A percentile compares a stretch with the other conserved stretches of the same genome.
Evolutionary conservation across 2,329 filamentous ascomycete species (phyloP).

Genomic region (Aureobasidium pullulans): DNA sequence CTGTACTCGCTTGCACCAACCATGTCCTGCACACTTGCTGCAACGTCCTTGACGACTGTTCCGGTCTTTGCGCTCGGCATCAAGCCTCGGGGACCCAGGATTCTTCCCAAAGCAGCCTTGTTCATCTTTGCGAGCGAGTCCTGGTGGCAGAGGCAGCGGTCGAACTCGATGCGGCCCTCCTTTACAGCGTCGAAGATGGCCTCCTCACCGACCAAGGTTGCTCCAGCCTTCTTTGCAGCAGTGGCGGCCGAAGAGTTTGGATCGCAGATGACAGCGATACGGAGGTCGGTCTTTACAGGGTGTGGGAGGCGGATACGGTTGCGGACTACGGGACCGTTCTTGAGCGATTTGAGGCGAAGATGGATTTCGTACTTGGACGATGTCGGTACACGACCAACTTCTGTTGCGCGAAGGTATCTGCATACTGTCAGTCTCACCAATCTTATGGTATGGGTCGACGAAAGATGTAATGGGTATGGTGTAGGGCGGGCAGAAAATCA

Average conservation of each 20-base stretch:
- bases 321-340: constrained; percentile 79
- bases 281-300: constrained; percentile 79
- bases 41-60: constrained; percentile 78
- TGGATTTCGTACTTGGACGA: constrained; percentile 81
- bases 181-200: constrained; percentile 74
- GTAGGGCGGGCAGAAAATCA: constrained; percentile 17
- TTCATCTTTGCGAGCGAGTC: constrained; percentile 70
- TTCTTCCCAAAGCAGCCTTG: constrained; percentile 70
- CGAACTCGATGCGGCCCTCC: constrained; percentile 74
- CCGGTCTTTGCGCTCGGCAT: constrained; percentile 88
- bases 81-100: constrained; percentile 80
- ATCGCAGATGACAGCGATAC: constrained; percentile 86
- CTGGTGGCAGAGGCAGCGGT: constrained; percentile 78
- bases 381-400: constrained; percentile 73
- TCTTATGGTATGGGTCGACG: neutral
- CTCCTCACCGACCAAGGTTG: constrained; percentile 76
- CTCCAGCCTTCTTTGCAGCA: constrained; percentile 70
- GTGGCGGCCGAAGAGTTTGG: constrained; percentile 66
- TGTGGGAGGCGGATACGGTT: constrained; percentile 84
- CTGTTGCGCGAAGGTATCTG: constrained; percentile 84
- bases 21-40: constrained; percentile 68
- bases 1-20: constrained; percentile 80
- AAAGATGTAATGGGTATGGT: neutral
- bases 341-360: constrained; percentile 72
- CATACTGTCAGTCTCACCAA: constrained; percentile 1